These are phyloP conservation scores for Pseudozyma hubeiensis DNA, from an alignment of 1,284 basidiomycete species.

Conservation along the genomic window DNA sequence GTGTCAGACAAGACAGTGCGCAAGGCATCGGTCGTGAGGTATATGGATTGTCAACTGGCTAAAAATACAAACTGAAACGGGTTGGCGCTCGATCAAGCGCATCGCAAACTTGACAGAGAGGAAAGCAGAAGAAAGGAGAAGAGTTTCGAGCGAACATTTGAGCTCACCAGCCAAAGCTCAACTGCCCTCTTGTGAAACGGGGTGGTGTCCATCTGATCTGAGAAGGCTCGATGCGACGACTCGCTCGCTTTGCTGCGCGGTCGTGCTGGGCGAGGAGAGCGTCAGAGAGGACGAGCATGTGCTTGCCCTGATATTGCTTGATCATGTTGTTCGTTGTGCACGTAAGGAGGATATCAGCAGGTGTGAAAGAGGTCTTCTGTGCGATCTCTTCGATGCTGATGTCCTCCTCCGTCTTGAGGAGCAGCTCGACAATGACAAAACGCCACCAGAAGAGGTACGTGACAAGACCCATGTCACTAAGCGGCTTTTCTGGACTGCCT, in stretches of 20 bases:
- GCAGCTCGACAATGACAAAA: conserved; percentile 92
- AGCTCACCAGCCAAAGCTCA: conserved; percentile 4
- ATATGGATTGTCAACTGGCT: too few relatives aligned
- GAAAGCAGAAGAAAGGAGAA: too few relatives aligned
- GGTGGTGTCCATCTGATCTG: conserved; percentile 87
- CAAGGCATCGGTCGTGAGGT: too few relatives aligned
- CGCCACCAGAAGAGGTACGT: conserved; percentile 97
- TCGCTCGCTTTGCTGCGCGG: conserved; percentile 78
- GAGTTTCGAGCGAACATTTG: too few relatives aligned
- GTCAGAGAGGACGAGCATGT: conserved; percentile 92
- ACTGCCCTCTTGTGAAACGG: conserved; percentile 66
- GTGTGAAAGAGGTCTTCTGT: conserved; percentile 94
- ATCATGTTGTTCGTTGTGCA: conserved; percentile 94
- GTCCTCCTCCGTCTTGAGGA: conserved; percentile 76
- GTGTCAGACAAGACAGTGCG: too few relatives aligned
- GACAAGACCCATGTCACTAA: conserved; percentile 92
- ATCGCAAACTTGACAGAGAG: too few relatives aligned
- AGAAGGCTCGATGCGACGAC: conserved; percentile 83
- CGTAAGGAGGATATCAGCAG: conserved; percentile 98
- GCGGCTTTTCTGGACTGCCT: conserved; percentile 96
- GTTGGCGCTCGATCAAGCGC: too few relatives aligned
- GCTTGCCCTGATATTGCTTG: conserved; percentile 94
- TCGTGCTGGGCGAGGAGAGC: conserved; percentile 90
- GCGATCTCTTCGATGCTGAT: conserved; percentile 97
- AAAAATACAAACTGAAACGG: too few relatives aligned